Evolutionary conservation across 352 stramenopile species (phyloP), one percentile per base, ranked within the genome.

Genomic region (Bremia lactucae): DNA sequence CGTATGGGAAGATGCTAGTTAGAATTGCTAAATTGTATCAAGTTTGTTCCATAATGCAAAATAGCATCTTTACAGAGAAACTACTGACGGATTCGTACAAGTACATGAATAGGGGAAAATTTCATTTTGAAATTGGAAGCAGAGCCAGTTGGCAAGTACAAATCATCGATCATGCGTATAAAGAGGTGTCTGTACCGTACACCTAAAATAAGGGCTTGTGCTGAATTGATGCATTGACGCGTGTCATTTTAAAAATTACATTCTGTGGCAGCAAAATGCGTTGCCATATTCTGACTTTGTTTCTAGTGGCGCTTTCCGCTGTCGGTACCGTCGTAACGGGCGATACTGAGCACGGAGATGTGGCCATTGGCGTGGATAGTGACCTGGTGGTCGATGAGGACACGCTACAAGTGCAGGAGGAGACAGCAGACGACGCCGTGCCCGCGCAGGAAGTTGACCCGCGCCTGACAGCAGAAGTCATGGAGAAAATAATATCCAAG

Each of bases 401-500:
- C 26, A 68, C 52, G 5, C 42, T 81, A 11, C 58, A 78, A 21
- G 42, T 62, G 1, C 29, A 51, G 11, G 37, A 44, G 16, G 61
- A 72, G 28, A 28, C 39, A 26, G 42, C 35, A 16, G 39, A 36
- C 9, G 52, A 58, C 20, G 45, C 47, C 6, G 31, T 52, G 39
- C 42, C 48, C 5, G 33, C 35, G 28, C 36, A 56, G 6, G 47
- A 65, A 33, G 36, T 73, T 16, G 55, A 75, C 45, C 70, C 72
- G 25, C 50, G 62, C 10, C 50, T 87, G 41, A 74, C 75, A 3
- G 54, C 62, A 4, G 72, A 88, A 22, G 65, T 53, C 20, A 81
- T 88, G 23, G 72, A 68, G 34, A 69, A 62, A 41, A 70, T 91
- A 34, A 74, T 88, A 42, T 61, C 68, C 36, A 87, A 87, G 59